Evolutionary conservation across 2,329 filamentous ascomycete species (phyloP), one percentile per base, ranked within the genome.

Genomic region (Diaporthe vexans): DNA sequence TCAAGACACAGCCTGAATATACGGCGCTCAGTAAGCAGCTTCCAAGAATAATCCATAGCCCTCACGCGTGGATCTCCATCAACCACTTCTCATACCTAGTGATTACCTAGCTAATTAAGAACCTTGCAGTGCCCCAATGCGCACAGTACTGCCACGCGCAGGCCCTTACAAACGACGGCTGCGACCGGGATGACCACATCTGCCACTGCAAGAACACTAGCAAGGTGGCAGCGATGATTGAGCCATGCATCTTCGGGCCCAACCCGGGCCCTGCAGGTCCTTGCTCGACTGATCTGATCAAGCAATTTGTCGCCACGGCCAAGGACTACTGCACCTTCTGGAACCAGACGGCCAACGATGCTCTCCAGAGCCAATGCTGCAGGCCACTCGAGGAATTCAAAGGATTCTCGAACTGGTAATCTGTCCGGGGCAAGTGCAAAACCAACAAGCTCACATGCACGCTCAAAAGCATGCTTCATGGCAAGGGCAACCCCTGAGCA

Each of bases 151-250:
- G 63, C 48, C 63, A 68, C 48, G 48, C 9, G 10, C 48, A 26
- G 4, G 63, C 46, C 21, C 63, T 68, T 9, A 54, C 33, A 4
- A 54, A 33, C 21, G 37, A 68, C 48, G 48, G 63, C n/a, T 68
- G 63, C 33, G 15, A 33, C 15, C 48, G 13, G 33, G 63, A 68
- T 11, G 63, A 68, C 33, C 48, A 68, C 40, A 68, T 68, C 33
- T 68, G 63, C n/a, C 63, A 54, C 63, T 68, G 63, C 63, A 68
- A 68, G 63, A 68, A 68, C 63, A 52, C 17, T 29, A 52, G 29
- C 63, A 68, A 54, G 48, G 40, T 35, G 33, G 63, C 63, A 3
- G 15, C 24, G 48, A 54, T 68, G n/a, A 68, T 54, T n/a, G 63
- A 68, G 63, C 48, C 63, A 4, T 68, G 63, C 9, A 15, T 68